Base-by-base conservation (phyloP, 192 early-diverging fungal species). In the Paraglomus brasilianum region DNA sequence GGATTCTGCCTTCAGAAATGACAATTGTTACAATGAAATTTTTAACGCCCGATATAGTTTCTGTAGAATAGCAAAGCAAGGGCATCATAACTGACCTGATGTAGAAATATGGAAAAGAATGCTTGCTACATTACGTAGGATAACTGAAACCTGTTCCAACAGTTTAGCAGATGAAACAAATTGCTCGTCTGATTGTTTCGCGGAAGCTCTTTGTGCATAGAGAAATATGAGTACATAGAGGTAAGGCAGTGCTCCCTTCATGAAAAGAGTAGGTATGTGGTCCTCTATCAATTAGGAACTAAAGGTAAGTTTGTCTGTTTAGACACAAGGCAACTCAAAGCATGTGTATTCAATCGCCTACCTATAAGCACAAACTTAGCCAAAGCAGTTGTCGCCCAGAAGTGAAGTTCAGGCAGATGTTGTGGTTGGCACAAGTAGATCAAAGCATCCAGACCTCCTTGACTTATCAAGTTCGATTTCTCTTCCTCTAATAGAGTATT, bases 391-490 rank as follows among this genome's bases (percentile, higher is more conserved):
- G 84, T 82, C 5, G 78, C 75, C 8, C 78, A 45, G 8, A 76
- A 72, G 65, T 86, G 84, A 6, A 86, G 60, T 19, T 83, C 77
- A 10, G 41, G 68, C 17, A 71, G 73, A 41, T 75, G 76, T 14
- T 55, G 70, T 36, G 72, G 50, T 21, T 68, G 72, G 63, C 82
- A 83, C 4, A 86, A 49, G 67, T 81, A 86, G 5, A 86, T 72
- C 11, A 82, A 53, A 4, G 84, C 80, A 66, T 86, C 84, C 13
- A 86, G 46, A 42, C 84, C 84, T 10, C 84, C 84, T 64, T 86
- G 68, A 41, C 57, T 78, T 6, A 83, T 47, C 11, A 86, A 73
- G 60, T 70, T 75, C 19, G 72, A 71, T 3, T 83, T 43, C 9
- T 76, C 81, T 22, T 80, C 69, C 41, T 79, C 84, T 86, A 70